Evolutionary conservation across 768 basidiomycete genomes (phyloP), one percentile per base, ranked within the genome.

Genomic region (Epithele typhae): DNA sequence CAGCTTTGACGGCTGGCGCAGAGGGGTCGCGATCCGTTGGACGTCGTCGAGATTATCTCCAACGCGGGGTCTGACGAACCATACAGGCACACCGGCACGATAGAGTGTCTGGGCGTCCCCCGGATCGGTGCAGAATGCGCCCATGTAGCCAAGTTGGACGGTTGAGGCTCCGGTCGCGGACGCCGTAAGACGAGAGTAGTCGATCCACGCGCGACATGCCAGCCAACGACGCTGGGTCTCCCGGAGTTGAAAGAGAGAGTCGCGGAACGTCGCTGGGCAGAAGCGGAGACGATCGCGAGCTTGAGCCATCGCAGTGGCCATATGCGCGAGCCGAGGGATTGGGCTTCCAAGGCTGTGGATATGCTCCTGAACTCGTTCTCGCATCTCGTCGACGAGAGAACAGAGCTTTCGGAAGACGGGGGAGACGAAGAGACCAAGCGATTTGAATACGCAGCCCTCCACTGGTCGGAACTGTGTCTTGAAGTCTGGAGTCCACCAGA

Each of bases 91-190:
- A 9, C 41, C 41, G 3, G 11, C 8, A 7, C 18, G n/a, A 30
- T 18, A 21, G 14, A 42, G 32, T 17, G 14, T 7, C 21, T 42
- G 41, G 5, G 23, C 41, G 10, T 19, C 24, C 17, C 25, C 41
- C 3, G 41, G 41, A 18, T 42, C 30, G 6, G 41, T 42, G 27
- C n/a, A 32, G 41, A 41, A 41, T n/a, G 40, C 40, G 2, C 40
- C 40, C 40, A 41, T 41, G 4, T 25, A 7, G 27, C 40, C 40
- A 7, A 3, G 6, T 5, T 41, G 25, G 6, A 41, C 40, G 4
- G 8, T 5, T 5, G 15, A 8, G 14, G 27, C 27, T 7, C 8
- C 8, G 7, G 27, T 7, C 8, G 27, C 8, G 17, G 38, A 14
- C 9, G 10, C 15, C 12, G 21, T 23, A 24, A 24, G 21, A 24